A percentile compares a stretch with the other conserved stretches of the same genome.
Evolutionary conservation across 192 early-diverging fungal species (phyloP).

Genomic region (Chytriomyces sp.): DNA sequence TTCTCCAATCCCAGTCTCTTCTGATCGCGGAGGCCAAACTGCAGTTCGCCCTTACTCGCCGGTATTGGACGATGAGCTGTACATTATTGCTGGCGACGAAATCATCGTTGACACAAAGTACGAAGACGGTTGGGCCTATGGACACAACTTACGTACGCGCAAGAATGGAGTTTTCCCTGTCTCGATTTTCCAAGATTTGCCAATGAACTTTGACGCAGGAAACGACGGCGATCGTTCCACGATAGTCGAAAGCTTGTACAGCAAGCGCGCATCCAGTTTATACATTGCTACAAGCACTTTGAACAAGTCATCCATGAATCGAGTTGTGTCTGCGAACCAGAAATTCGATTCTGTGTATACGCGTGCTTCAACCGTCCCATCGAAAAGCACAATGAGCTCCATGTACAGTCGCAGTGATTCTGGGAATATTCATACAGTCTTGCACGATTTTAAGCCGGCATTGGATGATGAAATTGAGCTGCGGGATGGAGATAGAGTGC

Average conservation of each 20-base stretch:
- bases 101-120: constrained; percentile 52
- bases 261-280: neutral
- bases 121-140: constrained; percentile 64
- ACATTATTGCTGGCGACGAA: constrained; percentile 40
- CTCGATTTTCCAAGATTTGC: constrained; percentile 36
- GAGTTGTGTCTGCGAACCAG: neutral
- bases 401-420: neutral
- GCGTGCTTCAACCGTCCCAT: neutral
- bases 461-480: constrained; percentile 29
- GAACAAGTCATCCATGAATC: neutral
- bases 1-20: too few species aligned
- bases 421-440: neutral
- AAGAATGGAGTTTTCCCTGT: constrained; percentile 55
- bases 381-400: neutral
- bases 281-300: neutral
- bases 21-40: too few species aligned
- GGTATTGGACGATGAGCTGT: neutral
- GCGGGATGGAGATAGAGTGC: constrained; percentile 13
- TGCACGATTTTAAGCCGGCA: constrained; percentile 19
- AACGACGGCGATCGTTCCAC: neutral
- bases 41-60: too few species aligned
- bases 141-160: constrained; percentile 56
- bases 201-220: neutral
- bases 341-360: neutral
- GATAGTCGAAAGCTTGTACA: neutral